Conservation (phyloP, 2,329 filamentous ascomycete species). For the Raffaelea deltoideospora region DNA sequence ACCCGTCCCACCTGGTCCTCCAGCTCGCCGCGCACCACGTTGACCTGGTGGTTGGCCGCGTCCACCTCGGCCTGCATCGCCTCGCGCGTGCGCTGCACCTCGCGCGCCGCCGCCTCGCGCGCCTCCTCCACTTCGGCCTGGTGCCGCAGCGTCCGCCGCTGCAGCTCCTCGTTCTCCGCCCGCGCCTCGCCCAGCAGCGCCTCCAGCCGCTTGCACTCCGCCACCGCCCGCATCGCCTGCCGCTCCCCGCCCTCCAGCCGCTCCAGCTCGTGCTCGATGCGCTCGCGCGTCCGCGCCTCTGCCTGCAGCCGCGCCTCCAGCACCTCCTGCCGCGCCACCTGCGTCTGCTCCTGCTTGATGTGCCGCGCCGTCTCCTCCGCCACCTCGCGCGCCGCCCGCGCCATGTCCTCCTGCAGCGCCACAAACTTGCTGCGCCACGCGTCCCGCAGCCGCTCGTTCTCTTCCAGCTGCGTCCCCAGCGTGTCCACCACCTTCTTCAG, state of each 20-base stretch:
- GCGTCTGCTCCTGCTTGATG: slow-evolving; percentile 63
- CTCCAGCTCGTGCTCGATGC: slow-evolving; percentile 51
- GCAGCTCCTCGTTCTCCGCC: slow-evolving; percentile 56
- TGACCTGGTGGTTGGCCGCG: slow-evolving; percentile 70
- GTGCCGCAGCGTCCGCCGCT: slow-evolving; percentile 51
- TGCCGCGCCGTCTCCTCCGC: slow-evolving; percentile 69
- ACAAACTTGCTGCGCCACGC: slow-evolving; percentile 74
- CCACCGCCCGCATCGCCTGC: slow-evolving; percentile 47
- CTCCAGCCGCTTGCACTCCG: slow-evolving; percentile 47
- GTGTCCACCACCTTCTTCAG: slow-evolving; percentile 59
- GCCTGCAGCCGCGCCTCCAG: slow-evolving; percentile 64
- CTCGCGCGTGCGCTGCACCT: slow-evolving; percentile 67
- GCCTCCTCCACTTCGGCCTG: slow-evolving; percentile 77
- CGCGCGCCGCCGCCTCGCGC: slow-evolving; percentile 60
- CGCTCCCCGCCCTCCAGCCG: slow-evolving; percentile 49
- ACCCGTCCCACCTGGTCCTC: slow-evolving; percentile 64
- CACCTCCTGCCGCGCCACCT: slow-evolving; percentile 64
- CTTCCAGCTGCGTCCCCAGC: slow-evolving; percentile 64
- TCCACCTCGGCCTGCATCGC: slow-evolving; percentile 73
- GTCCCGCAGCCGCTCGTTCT: slow-evolving; percentile 73
- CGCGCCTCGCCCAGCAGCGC: slow-evolving; percentile 38
- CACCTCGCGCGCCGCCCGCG: slow-evolving; percentile 60
- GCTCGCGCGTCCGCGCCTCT: slow-evolving; percentile 54
- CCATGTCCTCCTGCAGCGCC: slow-evolving; percentile 77
- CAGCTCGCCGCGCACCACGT: slow-evolving; percentile 65